These are phyloP conservation scores for Tricladium varicosporioides DNA, from an alignment of 2,329 filamentous ascomycete genomes.

Conservation along the genomic window DNA sequence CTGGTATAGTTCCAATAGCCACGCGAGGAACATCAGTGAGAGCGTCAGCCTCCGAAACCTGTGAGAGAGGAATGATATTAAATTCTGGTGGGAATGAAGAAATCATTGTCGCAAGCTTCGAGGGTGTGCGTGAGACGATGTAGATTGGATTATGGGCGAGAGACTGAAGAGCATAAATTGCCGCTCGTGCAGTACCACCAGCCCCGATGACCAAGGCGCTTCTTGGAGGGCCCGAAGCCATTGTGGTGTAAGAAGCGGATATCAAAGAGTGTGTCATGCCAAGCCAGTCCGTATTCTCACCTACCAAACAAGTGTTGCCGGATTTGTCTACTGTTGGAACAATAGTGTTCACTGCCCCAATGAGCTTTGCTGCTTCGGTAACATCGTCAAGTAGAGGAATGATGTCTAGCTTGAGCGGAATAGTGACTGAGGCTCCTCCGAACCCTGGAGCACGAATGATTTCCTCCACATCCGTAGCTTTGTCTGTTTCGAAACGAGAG, in stretches of 20 bases:
- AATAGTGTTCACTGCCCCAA: conserved; percentile 95
- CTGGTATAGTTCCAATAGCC: conserved; percentile 87
- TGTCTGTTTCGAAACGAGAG: conserved; percentile 69
- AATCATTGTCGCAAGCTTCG: conserved; percentile 66
- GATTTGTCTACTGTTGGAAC: conserved; percentile 53
- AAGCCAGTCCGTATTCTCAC: conserved; percentile 94
- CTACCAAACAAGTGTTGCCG: conserved; percentile 55
- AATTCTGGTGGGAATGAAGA: conserved; percentile 72
- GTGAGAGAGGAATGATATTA: conserved; percentile 63
- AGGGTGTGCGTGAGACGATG: conserved; percentile 72
- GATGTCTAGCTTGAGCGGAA: conserved; percentile 88
- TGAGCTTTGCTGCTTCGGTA: conserved; percentile 72
- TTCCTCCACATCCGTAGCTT: conserved; percentile 56
- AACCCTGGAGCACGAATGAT: conserved; percentile 72
- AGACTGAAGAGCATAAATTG: conserved; percentile 80
- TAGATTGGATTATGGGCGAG: conserved; percentile 87
- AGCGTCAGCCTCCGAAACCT: conserved; percentile 47
- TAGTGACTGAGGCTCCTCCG: conserved; percentile 92
- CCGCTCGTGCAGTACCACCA: conserved; percentile 88
- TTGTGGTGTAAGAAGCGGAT: conserved; percentile 25
- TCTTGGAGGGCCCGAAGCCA: conserved; percentile 32
- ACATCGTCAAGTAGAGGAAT: conserved; percentile 78
- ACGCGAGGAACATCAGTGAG: conserved; percentile 60
- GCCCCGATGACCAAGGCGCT: conserved; percentile 83
- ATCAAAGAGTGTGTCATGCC: conserved; percentile 80